phyloP scores from a whole-genome alignment of 345 rosid genomes.

The Trapa incisa region DNA sequence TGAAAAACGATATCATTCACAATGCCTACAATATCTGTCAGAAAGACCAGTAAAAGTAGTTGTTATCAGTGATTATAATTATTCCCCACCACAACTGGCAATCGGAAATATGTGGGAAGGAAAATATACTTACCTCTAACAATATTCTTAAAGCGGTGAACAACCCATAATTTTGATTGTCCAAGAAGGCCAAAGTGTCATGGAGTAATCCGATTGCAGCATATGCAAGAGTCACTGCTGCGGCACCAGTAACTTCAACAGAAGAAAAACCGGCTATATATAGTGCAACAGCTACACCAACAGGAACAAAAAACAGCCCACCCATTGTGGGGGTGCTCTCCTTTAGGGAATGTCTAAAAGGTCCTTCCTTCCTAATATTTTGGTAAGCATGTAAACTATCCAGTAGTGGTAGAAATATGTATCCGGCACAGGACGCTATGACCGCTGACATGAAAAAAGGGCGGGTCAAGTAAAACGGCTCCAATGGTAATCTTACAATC shows the following conservation, averaged over 20 bases:
- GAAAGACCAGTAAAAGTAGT: not conserved
- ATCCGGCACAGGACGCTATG: constrained; percentile 52
- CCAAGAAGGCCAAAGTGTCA: constrained; percentile 39
- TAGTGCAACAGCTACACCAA: constrained; percentile 60
- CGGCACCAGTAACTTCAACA: constrained; percentile 58
- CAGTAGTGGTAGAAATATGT: constrained; percentile 60
- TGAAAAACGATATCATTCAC: not conserved
- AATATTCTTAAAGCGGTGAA: constrained; percentile 39
- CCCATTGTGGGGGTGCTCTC: constrained; percentile 75
- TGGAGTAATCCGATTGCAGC: constrained; percentile 61
- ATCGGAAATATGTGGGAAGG: not conserved
- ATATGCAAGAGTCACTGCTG: constrained; percentile 53
- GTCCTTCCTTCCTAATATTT: constrained; percentile 28
- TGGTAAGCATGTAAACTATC: constrained; percentile 39
- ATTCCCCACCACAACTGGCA: not conserved
- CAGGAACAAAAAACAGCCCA: constrained; percentile 65
- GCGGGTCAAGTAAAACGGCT: constrained; percentile 47
- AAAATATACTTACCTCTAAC: constrained; percentile 43
- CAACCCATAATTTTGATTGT: constrained; percentile 29
- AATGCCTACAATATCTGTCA: not conserved
- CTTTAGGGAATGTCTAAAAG: constrained; percentile 29
- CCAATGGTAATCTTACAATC: constrained; percentile 75
- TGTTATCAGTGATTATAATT: not conserved
- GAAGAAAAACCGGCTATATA: constrained; percentile 42
- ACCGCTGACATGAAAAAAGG: constrained; percentile 55